Base-by-base conservation (phyloP, 495 filamentous ascomycete genomes). In the Jackrogersella multiformis region DNA sequence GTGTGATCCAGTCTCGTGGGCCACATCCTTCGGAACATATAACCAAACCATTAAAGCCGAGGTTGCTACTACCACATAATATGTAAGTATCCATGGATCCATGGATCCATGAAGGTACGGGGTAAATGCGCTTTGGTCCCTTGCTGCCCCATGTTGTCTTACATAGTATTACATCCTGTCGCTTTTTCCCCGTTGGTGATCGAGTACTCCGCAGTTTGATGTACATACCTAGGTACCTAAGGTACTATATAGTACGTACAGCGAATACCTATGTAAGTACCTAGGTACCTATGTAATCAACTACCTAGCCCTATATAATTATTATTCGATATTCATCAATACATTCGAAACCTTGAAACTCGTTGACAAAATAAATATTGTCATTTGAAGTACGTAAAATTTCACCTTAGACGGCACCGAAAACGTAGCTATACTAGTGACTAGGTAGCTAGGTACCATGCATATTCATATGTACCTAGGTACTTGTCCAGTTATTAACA, bases 1-100 rank as follows among this genome's bases (percentile, higher is more conserved):
- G 30, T 38, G 20, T 67, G 68, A 68, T 64, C 63, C 64, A 71
- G 64, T 71, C 54, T 45, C 68, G 58, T 56, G 68, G 66, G 51
- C 41, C 58, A 15, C 30, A 56, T 52, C 60, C 58, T 66, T 66
- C 61, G 44, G 57, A 62, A 56, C 49, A 48, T 45, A 62, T 36
- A 62, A 66, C 61, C 67, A 70, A 46, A 66, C 18, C 41, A 39
- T 15, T 32, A 56, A 26, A 28, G 42, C 48, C 35, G 18, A 44
- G 66, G 66, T 69, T 69, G 56, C 55, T 41, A 60, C 20, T 41
- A 39, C n/a, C n/a, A n/a, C n/a, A n/a, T n/a, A n/a, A n/a, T n/a
- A n/a, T n/a, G n/a, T n/a, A n/a, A n/a, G n/a, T n/a, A n/a, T n/a
- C n/a, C n/a, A n/a, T n/a, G n/a, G n/a, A n/a, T n/a, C n/a, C n/a